Evolutionary conservation across 2,329 filamentous ascomycete species (phyloP).

Genomic region (Penicillium sp.): DNA sequence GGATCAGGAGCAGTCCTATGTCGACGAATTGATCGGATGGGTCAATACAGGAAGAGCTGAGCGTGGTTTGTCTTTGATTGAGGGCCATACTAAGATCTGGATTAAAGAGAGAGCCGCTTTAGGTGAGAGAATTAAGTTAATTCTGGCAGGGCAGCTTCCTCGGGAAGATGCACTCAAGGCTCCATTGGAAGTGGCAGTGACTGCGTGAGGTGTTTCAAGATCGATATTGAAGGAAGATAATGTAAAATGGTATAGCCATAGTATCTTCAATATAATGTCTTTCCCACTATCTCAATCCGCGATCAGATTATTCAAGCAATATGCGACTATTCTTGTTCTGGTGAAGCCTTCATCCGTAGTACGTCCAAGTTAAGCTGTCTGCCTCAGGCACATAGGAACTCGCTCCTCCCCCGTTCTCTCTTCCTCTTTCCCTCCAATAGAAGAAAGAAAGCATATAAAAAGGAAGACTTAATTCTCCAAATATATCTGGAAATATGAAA

Average conservation of each 20-base stretch:
- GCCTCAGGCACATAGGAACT: not conserved
- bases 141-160: conserved; percentile 15
- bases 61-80: conserved; percentile 22
- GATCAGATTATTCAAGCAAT: not conserved
- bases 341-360: not conserved
- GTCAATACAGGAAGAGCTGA: conserved; percentile 28
- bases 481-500: not conserved
- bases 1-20: conserved; percentile 36
- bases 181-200: conserved; percentile 3
- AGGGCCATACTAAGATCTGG: conserved; percentile 35
- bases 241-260: too few relatives aligned
- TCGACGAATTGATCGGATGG: conserved; percentile 35
- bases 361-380: not conserved
- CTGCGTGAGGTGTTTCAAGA: not conserved
- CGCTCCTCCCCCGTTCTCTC: not conserved
- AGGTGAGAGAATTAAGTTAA: conserved; percentile 19
- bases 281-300: not conserved
- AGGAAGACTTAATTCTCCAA: too few relatives aligned
- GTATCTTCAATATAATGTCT: too few relatives aligned
- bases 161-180: conserved; percentile 3
- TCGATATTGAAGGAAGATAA: not conserved
- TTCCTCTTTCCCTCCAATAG: not conserved
- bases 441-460: not conserved
- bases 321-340: not conserved
- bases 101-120: conserved; percentile 26